Evolutionary conservation across 768 basidiomycete genomes (phyloP).

Genomic region (Boletus reticuloceps): DNA sequence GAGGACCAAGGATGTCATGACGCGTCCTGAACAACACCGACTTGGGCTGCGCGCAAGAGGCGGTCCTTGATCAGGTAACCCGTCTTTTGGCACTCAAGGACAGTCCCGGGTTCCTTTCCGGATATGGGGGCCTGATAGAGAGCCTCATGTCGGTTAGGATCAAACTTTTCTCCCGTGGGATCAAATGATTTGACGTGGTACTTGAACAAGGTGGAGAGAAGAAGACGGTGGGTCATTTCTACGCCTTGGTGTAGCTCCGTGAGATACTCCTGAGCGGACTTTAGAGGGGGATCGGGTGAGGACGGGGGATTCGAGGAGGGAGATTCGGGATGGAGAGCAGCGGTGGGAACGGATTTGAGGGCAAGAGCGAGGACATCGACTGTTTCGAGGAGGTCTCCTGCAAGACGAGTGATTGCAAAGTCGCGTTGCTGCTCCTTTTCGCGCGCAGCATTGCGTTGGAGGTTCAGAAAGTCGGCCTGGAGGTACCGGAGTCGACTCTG

Average conservation of each 20-base stretch:
- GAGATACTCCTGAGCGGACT: slow-evolving; percentile 58
- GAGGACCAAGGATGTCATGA: slow-evolving; percentile 31
- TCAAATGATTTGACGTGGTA: slow-evolving; percentile 92
- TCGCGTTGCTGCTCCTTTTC: slow-evolving; percentile 93
- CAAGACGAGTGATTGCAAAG: slow-evolving; percentile 91
- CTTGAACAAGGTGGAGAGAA: slow-evolving; percentile 87
- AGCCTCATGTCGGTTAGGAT: slow-evolving; percentile 95
- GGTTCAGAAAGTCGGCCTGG: slow-evolving; percentile 93
- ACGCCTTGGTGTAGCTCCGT: slow-evolving; percentile 82
- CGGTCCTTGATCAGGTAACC: slow-evolving; percentile 96
- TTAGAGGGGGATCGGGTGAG: slow-evolving; percentile 35
- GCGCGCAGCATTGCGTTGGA: slow-evolving; percentile 85
- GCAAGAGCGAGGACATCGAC: slow-evolving; percentile 88
- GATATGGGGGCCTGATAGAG: slow-evolving; percentile 90
- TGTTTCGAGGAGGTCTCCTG: slow-evolving; percentile 83
- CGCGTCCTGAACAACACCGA: slow-evolving; percentile 85
- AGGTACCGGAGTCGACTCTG: slow-evolving; percentile 89
- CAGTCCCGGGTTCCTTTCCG: slow-evolving; percentile 85
- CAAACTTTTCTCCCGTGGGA: slow-evolving; percentile 88
- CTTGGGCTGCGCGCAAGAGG: slow-evolving; percentile 91
- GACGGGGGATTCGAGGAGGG: slow-evolving; percentile 23
- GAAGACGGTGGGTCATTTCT: slow-evolving; percentile 85
- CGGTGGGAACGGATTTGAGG: slow-evolving; percentile 69
- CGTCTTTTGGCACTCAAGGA: slow-evolving; percentile 86
- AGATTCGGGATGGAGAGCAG: slow-evolving; percentile 38